Conservation (phyloP, 768 basidiomycete genomes). For the Xerocomus brunneocitrinus region DNA sequence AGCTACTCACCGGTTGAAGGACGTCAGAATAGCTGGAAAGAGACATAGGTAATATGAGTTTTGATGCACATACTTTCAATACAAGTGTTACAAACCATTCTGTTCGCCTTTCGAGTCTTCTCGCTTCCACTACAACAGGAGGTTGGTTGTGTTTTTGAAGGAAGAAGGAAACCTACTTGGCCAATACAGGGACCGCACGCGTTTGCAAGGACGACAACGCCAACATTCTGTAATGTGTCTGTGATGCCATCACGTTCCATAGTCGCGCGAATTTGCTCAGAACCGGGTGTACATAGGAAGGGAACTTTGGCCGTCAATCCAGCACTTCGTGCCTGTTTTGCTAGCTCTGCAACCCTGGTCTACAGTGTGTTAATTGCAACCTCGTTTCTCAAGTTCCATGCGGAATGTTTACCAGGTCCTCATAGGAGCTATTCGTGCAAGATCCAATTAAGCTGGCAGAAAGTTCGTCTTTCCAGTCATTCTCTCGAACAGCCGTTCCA, state of each 20-base stretch:
- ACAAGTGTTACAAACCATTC: conserved; percentile 56
- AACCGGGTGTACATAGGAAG: conserved; percentile 85
- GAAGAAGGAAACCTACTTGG: conserved; percentile 48
- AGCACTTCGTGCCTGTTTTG: conserved; percentile 79
- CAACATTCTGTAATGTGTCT: conserved; percentile 74
- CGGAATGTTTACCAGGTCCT: conserved; percentile 67
- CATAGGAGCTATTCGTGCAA: conserved; percentile 99
- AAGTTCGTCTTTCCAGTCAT: conserved; percentile 92
- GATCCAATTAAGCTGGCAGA: conserved; percentile 93
- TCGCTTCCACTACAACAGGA: conserved; percentile 74
- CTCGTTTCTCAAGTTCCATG: neutral
- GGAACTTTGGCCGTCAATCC: conserved; percentile 82
- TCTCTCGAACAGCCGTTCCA: conserved; percentile 68
- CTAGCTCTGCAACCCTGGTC: conserved; percentile 91
- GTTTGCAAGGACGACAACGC: conserved; percentile 93
- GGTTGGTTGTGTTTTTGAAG: conserved; percentile 3
- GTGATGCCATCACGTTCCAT: conserved; percentile 94
- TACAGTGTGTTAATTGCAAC: conserved; percentile 27
- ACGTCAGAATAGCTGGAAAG: conserved; percentile 81
- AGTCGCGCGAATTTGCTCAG: conserved; percentile 95
- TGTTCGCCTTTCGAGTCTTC: conserved; percentile 83
- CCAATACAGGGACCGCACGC: conserved; percentile 99
- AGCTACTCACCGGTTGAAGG: conserved; percentile 78
- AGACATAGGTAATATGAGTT: conserved; percentile 3
- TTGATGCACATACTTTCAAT: neutral